A percentile compares a stretch with the other conserved stretches of the same genome.
phyloP scores from a whole-genome alignment of 2,329 filamentous ascomycete species.

The Pyrenophora graminea region DNA sequence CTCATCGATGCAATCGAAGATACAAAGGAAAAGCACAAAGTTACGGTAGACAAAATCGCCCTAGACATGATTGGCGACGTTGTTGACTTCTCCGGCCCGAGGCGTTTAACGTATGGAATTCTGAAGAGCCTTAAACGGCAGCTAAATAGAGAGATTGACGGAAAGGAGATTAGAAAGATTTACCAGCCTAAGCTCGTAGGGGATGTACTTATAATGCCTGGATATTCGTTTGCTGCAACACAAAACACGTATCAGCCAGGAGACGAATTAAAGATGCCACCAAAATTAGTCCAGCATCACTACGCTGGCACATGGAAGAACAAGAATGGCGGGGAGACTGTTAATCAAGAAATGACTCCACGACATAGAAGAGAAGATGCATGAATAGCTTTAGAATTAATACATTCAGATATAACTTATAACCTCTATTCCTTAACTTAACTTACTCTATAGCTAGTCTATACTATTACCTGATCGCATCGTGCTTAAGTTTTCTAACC shows the following conservation, averaged over 20 bases:
- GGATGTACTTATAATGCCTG: slow-evolving; percentile 31
- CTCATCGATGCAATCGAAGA: too few species aligned
- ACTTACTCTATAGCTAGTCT: slow-evolving; percentile 4
- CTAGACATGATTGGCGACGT: slow-evolving; percentile 31
- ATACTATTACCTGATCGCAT: slow-evolving; percentile 38
- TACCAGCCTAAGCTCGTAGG: slow-evolving; percentile 31
- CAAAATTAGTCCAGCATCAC: slow-evolving; percentile 21
- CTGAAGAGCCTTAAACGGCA: slow-evolving; percentile 29
- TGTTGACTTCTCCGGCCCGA: slow-evolving; percentile 36
- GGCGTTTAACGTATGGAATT: slow-evolving; percentile 29
- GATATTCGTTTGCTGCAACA: slow-evolving; percentile 17
- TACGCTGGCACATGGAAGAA: slow-evolving; percentile 32
- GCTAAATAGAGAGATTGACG: slow-evolving; percentile 17
- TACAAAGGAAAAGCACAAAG: too few species aligned
- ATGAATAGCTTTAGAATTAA: neutral
- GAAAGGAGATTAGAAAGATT: slow-evolving; percentile 25
- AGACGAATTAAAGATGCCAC: slow-evolving; percentile 9
- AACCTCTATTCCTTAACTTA: neutral
- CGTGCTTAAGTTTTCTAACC: slow-evolving; percentile 35
- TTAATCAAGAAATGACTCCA: too few species aligned
- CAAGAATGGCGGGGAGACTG: slow-evolving; percentile 19
- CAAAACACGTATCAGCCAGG: slow-evolving; percentile 18
- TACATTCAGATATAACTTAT: neutral
- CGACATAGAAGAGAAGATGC: too few species aligned
- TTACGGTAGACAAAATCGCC: slow-evolving; percentile 16